Evolutionary conservation across 1,284 basidiomycete species (phyloP).

Genomic region (Cryptococcus sp.): DNA sequence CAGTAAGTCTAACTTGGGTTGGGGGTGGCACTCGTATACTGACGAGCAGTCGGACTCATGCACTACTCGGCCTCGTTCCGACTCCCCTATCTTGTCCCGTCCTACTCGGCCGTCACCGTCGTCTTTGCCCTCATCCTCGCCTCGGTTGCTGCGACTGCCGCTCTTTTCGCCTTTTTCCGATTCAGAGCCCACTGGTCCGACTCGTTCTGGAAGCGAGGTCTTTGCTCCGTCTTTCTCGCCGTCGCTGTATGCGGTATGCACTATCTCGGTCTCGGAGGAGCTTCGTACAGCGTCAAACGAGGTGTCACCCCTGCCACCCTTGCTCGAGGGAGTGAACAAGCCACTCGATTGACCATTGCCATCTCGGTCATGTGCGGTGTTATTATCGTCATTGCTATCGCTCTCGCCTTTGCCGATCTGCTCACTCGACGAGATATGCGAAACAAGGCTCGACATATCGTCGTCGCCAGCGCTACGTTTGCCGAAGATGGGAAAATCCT

Average conservation of each 20-base stretch:
- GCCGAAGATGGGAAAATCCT: conserved; percentile 50
- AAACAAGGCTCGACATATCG: conserved; percentile 48
- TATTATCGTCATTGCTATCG: conserved; percentile 47
- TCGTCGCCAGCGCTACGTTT: conserved; percentile 50
- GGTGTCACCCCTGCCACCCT: conserved; percentile 16
- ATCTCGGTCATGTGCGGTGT: conserved; percentile 51
- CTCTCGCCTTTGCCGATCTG: conserved; percentile 46
- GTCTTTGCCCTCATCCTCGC: conserved; percentile 50
- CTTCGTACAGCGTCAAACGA: conserved; percentile 44
- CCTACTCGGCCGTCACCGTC: conserved; percentile 44
- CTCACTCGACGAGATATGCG: conserved; percentile 42
- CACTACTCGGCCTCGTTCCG: conserved; percentile 50
- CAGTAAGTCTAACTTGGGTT: conserved; percentile 57
- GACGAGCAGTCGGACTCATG: conserved; percentile 44
- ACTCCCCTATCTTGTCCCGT: conserved; percentile 36
- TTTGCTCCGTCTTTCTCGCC: conserved; percentile 47
- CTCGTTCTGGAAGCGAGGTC: conserved; percentile 49
- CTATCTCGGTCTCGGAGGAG: conserved; percentile 50
- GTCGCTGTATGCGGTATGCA: conserved; percentile 52
- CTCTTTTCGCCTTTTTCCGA: conserved; percentile 50
- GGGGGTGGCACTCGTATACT: not conserved
- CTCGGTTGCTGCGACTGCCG: conserved; percentile 48
- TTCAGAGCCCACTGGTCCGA: conserved; percentile 50
- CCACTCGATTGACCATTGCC: conserved; percentile 46
- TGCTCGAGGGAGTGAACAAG: conserved; percentile 27